Evolutionary conservation across 225 moss, liverwort and hornwort genomes (phyloP).

Genomic region (Marchantia paleacea): DNA sequence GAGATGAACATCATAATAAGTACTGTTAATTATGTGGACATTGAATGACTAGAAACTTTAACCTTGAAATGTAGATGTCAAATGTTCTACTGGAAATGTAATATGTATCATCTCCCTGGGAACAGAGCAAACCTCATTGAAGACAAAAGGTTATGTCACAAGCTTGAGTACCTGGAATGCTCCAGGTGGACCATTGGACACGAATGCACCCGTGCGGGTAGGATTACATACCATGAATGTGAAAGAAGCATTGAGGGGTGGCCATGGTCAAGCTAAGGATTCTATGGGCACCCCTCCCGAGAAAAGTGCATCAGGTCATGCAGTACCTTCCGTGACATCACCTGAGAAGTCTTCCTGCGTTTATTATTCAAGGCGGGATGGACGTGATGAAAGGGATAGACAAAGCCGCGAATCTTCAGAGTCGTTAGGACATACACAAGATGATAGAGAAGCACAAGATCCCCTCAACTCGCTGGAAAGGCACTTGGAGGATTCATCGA

Average conservation of each 20-base stretch:
- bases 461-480: conserved; percentile 38
- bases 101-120: neutral
- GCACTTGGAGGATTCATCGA: conserved; percentile 39
- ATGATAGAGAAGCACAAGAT: conserved; percentile 37
- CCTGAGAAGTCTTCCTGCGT: conserved; percentile 38
- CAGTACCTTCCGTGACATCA: conserved; percentile 22
- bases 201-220: conserved; percentile 45
- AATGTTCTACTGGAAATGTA: neutral
- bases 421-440: conserved; percentile 21
- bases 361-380: conserved; percentile 37
- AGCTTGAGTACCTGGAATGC: conserved; percentile 69
- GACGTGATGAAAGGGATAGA: conserved; percentile 35
- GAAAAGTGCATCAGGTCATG: conserved; percentile 33
- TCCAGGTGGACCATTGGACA: conserved; percentile 53
- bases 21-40: neutral
- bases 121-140: conserved; percentile 73
- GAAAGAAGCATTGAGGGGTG: conserved; percentile 61
- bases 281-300: conserved; percentile 36
- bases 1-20: too few species aligned
- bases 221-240: conserved; percentile 52
- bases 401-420: conserved; percentile 37
- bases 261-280: conserved; percentile 52
- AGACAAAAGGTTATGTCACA: conserved; percentile 68
- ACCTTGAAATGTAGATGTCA: neutral
- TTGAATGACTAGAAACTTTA: neutral